Base-by-base conservation (phyloP, 1,139 yeast genomes). In the Scheffersomyces stambukii region DNA sequence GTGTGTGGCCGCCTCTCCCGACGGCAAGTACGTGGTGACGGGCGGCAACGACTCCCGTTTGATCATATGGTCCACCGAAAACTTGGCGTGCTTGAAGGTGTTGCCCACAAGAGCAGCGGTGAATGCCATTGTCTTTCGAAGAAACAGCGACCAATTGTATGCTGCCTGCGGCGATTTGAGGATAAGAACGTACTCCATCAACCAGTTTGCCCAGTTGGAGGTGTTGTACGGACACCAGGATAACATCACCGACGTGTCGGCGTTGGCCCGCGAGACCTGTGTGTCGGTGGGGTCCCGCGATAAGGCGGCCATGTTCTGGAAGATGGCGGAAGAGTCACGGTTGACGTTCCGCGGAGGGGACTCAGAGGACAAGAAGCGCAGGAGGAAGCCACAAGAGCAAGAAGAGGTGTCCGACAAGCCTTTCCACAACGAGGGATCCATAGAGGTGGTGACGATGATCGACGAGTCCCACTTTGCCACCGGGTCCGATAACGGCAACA, bases 181-280 rank as follows among this genome's bases (percentile, higher is more conserved):
- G 47, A 83, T 91, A 37, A 75, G 96, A 51, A 84, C 95, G 1
- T 93, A 74, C 55, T 81, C 89, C 35, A 71, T 89, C 37, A 84
- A 79, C 48, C 96, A 88, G 56, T 73, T 82, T 52, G 78, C 96
- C 9, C 95, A 86, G 54, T 70, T 89, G 48, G 98, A 91, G 60
- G 79, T 85, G 4, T 64, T 91, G 29, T 91, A 86, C 55, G 98
- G 98, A 1, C 98, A 91, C 55, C 97, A 93, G 60, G 98, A 93
- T 52, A 67, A 74, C 32, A 89, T 91, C 24, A 71, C 75, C 25
- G 96, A 81, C 48, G 80, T 91, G 33, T 64, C 88, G 14, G 83
- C 96, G 1, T 64, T 91, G 40, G 75, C 77, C 11, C 77, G 79
- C 54, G 97, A 91, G 51, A 77, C 96, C 29, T 91, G 98, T 65